Evolutionary conservation across 2,329 filamentous ascomycete species (phyloP).

Genomic region (Xylaria sp.): DNA sequence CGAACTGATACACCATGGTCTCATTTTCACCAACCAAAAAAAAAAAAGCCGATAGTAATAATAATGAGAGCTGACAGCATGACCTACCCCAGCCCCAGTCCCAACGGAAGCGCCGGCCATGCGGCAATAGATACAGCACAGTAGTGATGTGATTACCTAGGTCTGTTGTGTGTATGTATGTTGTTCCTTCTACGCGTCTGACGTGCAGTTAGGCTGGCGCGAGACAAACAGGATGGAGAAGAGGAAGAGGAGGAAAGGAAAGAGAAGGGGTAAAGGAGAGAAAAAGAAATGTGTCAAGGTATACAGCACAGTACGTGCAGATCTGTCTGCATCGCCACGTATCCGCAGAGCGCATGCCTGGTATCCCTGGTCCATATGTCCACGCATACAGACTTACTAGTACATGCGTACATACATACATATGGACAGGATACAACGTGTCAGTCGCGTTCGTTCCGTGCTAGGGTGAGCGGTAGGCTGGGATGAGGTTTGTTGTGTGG

Average conservation of each 20-base stretch:
- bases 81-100: neutral
- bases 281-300: neutral
- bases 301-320: constrained; percentile 7
- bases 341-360: neutral
- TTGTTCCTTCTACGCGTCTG: neutral
- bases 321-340: constrained; percentile 11
- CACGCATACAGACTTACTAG: no score
- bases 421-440: neutral
- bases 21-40: no score
- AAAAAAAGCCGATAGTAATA: no score
- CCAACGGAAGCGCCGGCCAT: constrained; percentile 5
- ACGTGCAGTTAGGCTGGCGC: neutral
- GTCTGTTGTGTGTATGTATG: neutral
- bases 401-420: no score
- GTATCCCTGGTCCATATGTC: neutral
- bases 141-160: no score
- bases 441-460: neutral
- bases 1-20: neutral
- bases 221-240: no score
- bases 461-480: neutral
- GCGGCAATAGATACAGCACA: no score
- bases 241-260: no score
- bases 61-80: neutral
- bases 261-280: no score
- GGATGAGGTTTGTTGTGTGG: neutral